Conservation (phyloP, 208 protist species). For the Trypanosomatidae sp. region DNA sequence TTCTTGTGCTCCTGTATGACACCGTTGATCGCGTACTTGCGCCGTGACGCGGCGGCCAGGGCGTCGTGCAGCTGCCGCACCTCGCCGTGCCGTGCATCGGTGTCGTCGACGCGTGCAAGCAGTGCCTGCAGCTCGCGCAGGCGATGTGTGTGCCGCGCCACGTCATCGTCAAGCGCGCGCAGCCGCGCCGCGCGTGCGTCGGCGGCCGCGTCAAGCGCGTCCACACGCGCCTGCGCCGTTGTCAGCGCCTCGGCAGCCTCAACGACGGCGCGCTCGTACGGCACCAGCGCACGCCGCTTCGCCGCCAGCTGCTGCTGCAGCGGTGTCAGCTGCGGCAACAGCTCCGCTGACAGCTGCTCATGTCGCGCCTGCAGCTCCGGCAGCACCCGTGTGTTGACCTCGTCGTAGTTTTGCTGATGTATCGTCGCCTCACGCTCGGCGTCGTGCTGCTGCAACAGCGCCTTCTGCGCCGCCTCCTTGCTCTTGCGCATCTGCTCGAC, state of each 20-base stretch:
- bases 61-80: conserved; percentile 60
- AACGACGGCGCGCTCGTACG: conserved; percentile 70
- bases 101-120: conserved; percentile 19
- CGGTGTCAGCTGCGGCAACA: conserved; percentile 57
- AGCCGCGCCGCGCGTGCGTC: conserved; percentile 17
- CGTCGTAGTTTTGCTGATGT: conserved; percentile 70
- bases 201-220: conserved; percentile 15
- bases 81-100: conserved; percentile 31
- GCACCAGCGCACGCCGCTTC: conserved; percentile 82
- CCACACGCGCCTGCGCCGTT: conserved; percentile 27
- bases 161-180: conserved; percentile 13
- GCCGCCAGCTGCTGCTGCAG: conserved; percentile 89
- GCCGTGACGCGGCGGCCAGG: conserved; percentile 31
- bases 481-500: conserved; percentile 76
- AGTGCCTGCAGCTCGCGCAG: conserved; percentile 33
- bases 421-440: conserved; percentile 71
- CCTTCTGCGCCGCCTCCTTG: conserved; percentile 64
- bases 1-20: conserved; percentile 76
- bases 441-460: conserved; percentile 62
- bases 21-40: conserved; percentile 68
- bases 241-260: conserved; percentile 37
- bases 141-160: conserved; percentile 10
- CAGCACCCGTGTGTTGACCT: conserved; percentile 13
- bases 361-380: conserved; percentile 45
- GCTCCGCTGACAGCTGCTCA: conserved; percentile 48